Conservation (phyloP, 1,139 yeast genomes). For the Zygosaccharomyces pseudobailii region DNA sequence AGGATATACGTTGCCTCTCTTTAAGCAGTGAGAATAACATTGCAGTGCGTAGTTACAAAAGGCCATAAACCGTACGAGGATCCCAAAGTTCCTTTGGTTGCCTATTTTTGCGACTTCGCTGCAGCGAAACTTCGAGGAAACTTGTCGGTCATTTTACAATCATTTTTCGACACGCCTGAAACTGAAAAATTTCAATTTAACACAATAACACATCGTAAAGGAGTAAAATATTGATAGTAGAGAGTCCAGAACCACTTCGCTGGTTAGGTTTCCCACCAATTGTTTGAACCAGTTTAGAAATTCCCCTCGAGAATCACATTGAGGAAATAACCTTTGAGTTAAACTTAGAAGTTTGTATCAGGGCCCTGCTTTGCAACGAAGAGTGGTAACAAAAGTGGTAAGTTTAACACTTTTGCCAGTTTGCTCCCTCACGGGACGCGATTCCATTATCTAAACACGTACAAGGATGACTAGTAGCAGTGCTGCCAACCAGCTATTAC, state of each 20-base stretch:
- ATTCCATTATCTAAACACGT: background rate
- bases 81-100: background rate
- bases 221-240: background rate
- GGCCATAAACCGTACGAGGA: background rate
- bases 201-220: background rate
- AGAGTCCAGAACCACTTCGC: background rate
- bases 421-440: background rate
- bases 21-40: no score
- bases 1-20: background rate
- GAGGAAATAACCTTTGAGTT: background rate
- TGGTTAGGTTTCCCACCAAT: background rate
- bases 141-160: background rate
- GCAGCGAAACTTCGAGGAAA: background rate
- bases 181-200: background rate
- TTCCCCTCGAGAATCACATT: background rate
- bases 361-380: background rate
- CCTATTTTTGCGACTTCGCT: background rate
- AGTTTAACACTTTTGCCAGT: background rate
- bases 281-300: background rate
- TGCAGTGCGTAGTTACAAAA: background rate
- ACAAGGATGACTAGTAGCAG: background rate
- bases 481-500: background rate
- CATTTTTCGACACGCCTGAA: background rate
- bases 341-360: background rate
- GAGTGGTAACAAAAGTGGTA: background rate